Conservation (phyloP, 139 green algal species). For the Chlorella ohadii region DNA sequence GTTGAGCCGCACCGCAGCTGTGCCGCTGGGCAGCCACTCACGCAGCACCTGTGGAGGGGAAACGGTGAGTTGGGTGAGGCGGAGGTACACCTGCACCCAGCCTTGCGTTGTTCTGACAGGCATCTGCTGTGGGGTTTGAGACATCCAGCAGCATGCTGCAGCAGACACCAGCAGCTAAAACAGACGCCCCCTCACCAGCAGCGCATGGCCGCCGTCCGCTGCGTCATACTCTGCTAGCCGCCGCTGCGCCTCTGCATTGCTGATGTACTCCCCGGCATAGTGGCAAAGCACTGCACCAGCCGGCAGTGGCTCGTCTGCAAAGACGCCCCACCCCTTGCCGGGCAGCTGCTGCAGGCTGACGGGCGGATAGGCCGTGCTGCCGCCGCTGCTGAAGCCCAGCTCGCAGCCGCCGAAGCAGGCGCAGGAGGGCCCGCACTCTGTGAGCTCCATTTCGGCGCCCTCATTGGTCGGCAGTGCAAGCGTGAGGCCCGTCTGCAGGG, state of each 20-base stretch:
- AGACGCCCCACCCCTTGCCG: conserved; percentile 57
- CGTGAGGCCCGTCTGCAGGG: not conserved
- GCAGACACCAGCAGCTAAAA: too few relatives aligned
- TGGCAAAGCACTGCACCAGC: conserved; percentile 50
- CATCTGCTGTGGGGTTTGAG: too few relatives aligned
- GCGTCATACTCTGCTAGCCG: conserved; percentile 61
- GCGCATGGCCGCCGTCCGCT: conserved; percentile 53
- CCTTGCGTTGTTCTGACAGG: too few relatives aligned
- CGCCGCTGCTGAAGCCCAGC: conserved; percentile 6
- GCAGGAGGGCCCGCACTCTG: conserved; percentile 55
- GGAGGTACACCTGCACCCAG: not conserved
- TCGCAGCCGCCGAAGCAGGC: conserved; percentile 29
- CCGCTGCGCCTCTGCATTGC: conserved; percentile 39
- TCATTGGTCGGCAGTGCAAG: not conserved
- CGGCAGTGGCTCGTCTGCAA: conserved; percentile 31
- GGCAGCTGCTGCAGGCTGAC: not conserved
- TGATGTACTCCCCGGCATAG: conserved; percentile 66
- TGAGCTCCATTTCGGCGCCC: not conserved
- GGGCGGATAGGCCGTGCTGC: not conserved
- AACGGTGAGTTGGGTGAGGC: not conserved
- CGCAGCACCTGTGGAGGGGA: conserved; percentile 50
- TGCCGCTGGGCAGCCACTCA: conserved; percentile 56
- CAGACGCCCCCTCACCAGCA: conserved; percentile 58
- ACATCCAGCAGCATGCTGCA: too few relatives aligned
- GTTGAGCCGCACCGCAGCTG: conserved; percentile 57